These are phyloP conservation scores for Schizosaccharomyces osmophilus DNA, from an alignment of 805 yeast species.

Conservation along the genomic window DNA sequence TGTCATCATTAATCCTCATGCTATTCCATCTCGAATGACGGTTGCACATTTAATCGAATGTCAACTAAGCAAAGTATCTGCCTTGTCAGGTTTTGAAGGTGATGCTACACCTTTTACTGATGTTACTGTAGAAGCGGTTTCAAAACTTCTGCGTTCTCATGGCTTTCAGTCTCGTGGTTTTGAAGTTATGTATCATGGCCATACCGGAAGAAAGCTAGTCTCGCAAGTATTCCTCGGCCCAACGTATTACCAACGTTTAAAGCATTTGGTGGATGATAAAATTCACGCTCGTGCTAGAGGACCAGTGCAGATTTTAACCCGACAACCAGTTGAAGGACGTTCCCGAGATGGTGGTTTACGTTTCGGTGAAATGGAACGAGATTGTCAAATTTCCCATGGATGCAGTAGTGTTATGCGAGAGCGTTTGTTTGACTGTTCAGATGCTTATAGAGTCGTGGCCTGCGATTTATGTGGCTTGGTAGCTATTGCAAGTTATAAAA, in stretches of 20 bases:
- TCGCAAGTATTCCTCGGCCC: conserved; percentile 99
- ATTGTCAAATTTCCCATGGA: conserved; percentile 89
- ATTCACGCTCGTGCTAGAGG: conserved; percentile 98
- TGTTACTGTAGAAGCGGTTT: conserved; percentile 91
- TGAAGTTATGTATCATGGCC: conserved; percentile 96
- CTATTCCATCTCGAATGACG: conserved; percentile 99
- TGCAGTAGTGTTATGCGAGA: conserved; percentile 96
- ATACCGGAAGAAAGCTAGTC: conserved; percentile 92
- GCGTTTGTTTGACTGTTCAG: conserved; percentile 95
- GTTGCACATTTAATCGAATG: conserved; percentile 98
- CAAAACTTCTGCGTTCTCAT: conserved; percentile 73
- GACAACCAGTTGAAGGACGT: conserved; percentile 98
- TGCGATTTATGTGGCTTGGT: conserved; percentile 97
- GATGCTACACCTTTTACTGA: conserved; percentile 98
- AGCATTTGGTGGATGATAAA: conserved; percentile 98
- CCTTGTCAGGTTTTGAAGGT: conserved; percentile 89
- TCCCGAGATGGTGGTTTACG: conserved; percentile 97
- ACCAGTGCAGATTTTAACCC: conserved; percentile 87
- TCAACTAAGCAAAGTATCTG: conserved; percentile 79
- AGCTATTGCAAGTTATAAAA: conserved; percentile 95
- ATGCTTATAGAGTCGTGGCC: conserved; percentile 91
- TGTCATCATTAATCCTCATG: conserved; percentile 92
- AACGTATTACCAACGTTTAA: conserved; percentile 89
- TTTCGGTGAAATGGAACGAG: conserved; percentile 99
- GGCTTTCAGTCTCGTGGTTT: conserved; percentile 97